Percentiles rank a stretch among this genome's conserved stretches.
These are phyloP conservation scores for Dentipellis sp. DNA, from an alignment of 768 basidiomycete species.

Conservation along the genomic window DNA sequence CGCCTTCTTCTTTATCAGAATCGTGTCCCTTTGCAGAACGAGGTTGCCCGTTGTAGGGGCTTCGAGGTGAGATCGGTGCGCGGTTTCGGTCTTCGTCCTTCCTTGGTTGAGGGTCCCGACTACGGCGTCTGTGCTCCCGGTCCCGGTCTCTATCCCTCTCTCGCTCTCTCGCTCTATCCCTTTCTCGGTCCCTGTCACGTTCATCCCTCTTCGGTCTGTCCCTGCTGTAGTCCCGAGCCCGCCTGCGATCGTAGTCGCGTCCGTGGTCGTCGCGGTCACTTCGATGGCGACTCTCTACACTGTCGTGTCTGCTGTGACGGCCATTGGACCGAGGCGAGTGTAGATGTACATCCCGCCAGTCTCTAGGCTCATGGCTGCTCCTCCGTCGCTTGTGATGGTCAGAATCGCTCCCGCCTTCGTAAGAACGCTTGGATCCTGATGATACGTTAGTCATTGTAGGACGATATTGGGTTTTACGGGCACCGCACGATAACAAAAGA, in stretches of 20 bases:
- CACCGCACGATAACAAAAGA: conserved; percentile 66
- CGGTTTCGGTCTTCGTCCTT: conserved; percentile 10
- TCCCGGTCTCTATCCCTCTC: conserved; percentile 2
- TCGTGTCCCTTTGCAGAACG: conserved; percentile 18
- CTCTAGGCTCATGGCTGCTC: conserved; percentile 40
- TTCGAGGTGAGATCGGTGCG: conserved; percentile 9
- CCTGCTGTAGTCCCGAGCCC: conserved; percentile 18
- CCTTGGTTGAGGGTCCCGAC: not conserved
- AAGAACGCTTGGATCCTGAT: conserved; percentile 77
- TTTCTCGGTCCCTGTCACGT: conserved; percentile 22
- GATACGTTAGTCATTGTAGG: conserved; percentile 65
- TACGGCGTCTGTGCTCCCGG: not conserved
- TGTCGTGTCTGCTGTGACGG: conserved; percentile 25
- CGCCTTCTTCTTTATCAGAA: conserved; percentile 82
- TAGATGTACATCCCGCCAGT: conserved; percentile 66
- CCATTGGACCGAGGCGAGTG: conserved; percentile 25
- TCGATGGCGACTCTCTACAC: conserved; percentile 25
- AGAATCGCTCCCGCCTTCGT: conserved; percentile 43
- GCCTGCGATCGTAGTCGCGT: conserved; percentile 16
- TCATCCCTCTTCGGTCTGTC: conserved; percentile 28
- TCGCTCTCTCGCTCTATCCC: conserved; percentile 11
- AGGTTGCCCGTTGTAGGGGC: conserved; percentile 11
- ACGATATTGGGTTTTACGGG: conserved; percentile 53
- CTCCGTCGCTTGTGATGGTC: conserved; percentile 45
- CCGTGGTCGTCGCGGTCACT: conserved; percentile 21